These are phyloP conservation scores for Sphaerobolus stellatus DNA, from an alignment of 1,284 basidiomycete genomes.

Conservation along the genomic window DNA sequence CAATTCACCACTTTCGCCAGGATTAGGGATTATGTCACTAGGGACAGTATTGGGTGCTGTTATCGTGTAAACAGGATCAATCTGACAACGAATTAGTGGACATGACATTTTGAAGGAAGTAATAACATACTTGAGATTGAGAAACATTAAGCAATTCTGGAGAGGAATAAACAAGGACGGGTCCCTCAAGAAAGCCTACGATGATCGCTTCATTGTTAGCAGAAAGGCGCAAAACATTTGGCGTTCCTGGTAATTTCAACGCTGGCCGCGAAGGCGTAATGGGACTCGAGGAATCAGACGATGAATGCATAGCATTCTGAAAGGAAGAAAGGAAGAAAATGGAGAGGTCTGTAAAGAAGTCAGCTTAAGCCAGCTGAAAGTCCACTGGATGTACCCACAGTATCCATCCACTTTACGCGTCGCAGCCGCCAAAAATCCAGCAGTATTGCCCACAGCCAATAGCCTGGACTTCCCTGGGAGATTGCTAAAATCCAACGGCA, in stretches of 20 bases:
- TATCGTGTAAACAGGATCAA: slow-evolving; percentile 47
- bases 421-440: slow-evolving; percentile 67
- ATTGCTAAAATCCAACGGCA: slow-evolving; percentile 43
- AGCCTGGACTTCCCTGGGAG: slow-evolving; percentile 42
- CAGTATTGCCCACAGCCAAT: slow-evolving; percentile 56
- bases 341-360: slow-evolving; percentile 45
- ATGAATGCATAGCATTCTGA: slow-evolving; percentile 46
- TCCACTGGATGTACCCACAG: slow-evolving; percentile 34
- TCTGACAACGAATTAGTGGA: not conserved
- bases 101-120: not conserved
- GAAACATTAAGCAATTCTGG: slow-evolving; percentile 38
- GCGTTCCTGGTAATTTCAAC: slow-evolving; percentile 41
- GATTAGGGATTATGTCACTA: slow-evolving; percentile 62
- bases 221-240: slow-evolving; percentile 55
- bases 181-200: slow-evolving; percentile 57
- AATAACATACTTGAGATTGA: not conserved
- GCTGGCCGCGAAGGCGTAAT: slow-evolving; percentile 53
- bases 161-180: slow-evolving; percentile 58
- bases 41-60: slow-evolving; percentile 42
- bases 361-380: slow-evolving; percentile 11
- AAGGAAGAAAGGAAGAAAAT: slow-evolving; percentile 56
- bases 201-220: slow-evolving; percentile 57
- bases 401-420: slow-evolving; percentile 34
- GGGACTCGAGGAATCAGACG: slow-evolving; percentile 24
- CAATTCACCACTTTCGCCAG: slow-evolving; percentile 57